Evolutionary conservation across 176 grass and related monocot species (phyloP), one percentile per base, ranked within the genome.

Genomic region (Ampelocalamus luodianensis): DNA sequence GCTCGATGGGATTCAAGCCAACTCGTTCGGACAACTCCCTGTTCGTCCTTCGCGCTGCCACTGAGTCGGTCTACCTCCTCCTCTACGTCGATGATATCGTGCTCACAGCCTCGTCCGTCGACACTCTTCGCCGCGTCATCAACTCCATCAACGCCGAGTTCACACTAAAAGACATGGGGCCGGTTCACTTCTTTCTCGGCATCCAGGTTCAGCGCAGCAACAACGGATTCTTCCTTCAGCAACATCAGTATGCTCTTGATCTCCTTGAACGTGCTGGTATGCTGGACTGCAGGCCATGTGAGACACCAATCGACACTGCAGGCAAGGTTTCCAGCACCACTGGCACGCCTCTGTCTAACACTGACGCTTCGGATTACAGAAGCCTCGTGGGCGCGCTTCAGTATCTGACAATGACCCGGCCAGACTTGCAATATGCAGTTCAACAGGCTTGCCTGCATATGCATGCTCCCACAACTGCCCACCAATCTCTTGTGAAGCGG

Each of bases 271-370:
- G 23, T 4, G 59, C 59, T 1, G n/a, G 59, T 3, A 26, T 62
- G 23, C 0, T 0, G 0, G 23, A 62, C 10, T 62, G 59, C 1
- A 1, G 10, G 0, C 23, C 23, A 0, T 12, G 10, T 3, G 8
- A 24, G 2, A 27, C 58, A 4, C 56, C 58, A 0, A 4, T 61
- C 0, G 23, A 26, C 23, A 61, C 58, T 4, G 0, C 8, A 0
- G 59, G 9, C 3, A 62, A 62, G 3, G 0, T 62, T 0, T 62
- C 23, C 3, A 14, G 10, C 45, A 48, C 0, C 40, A 8, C 2
- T 8, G 40, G 40, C 5, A 0, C 5, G 7, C 5, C 1, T 0
- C 1, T 42, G 40, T 1, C 40, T 0, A 7, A 6, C 40, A 1
- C 40, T 1, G 40, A 42, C 8, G 40, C 40, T 3, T 48, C 11